These are phyloP conservation scores for Nicotiana tabacum DNA, from an alignment of 257 asterid genomes.

Conservation along the genomic window DNA sequence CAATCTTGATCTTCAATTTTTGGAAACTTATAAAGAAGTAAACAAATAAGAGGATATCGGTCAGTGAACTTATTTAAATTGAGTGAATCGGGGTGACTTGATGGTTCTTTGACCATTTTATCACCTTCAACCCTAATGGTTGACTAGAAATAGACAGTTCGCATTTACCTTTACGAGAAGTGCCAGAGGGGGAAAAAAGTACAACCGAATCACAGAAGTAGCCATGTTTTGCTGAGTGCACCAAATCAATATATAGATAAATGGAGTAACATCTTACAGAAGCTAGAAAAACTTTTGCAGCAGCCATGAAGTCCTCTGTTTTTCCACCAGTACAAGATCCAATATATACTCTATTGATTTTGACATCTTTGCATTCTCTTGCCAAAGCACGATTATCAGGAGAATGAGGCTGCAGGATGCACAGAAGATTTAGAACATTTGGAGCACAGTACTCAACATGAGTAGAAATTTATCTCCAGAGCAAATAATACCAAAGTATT, in stretches of 20 bases:
- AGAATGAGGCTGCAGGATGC: constrained; percentile 79
- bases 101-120: not conserved
- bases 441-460: not conserved
- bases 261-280: constrained; percentile 42
- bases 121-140: not conserved
- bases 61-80: not conserved
- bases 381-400: constrained; percentile 99
- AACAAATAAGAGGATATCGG: not conserved
- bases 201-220: not conserved
- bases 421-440: not conserved
- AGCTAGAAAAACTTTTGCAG: constrained; percentile 88
- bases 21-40: too few species aligned
- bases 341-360: constrained; percentile 87
- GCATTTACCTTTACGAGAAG: not conserved
- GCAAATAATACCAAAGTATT: not conserved
- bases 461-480: not conserved
- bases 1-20: too few species aligned
- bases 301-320: constrained; percentile 98
- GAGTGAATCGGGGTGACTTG: not conserved
- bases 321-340: constrained; percentile 99
- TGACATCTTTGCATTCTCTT: constrained; percentile 94
- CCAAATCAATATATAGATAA: not conserved
- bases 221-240: not conserved
- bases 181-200: not conserved
- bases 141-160: not conserved